Evolutionary conservation across 306 rosid species (phyloP).

Genomic region (Fragaria vesca): DNA sequence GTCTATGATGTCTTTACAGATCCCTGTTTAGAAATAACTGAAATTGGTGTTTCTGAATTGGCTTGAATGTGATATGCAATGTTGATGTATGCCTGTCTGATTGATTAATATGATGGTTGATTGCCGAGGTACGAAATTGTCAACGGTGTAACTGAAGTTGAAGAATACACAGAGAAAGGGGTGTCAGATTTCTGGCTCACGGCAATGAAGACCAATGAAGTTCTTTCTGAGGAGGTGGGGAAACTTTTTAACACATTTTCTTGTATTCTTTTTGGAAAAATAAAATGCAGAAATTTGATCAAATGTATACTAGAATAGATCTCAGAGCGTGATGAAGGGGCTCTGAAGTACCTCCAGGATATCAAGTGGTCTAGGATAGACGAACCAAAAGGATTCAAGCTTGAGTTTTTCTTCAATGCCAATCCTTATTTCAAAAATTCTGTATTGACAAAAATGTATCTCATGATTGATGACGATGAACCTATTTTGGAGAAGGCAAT

Average conservation of each 20-base stretch:
- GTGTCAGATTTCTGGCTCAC: constrained; percentile 77
- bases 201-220: constrained; percentile 78
- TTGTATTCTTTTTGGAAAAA: constrained; percentile 11
- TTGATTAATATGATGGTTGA: constrained; percentile 3
- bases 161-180: constrained; percentile 61
- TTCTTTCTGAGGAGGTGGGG: constrained; percentile 73
- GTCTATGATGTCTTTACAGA: not conserved
- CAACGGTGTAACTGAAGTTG: constrained; percentile 60
- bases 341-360: constrained; percentile 67
- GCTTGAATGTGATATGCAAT: constrained; percentile 10
- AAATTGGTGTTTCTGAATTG: not conserved
- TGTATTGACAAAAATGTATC: constrained; percentile 70
- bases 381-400: constrained; percentile 75
- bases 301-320: constrained; percentile 37
- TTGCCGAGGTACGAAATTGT: constrained; percentile 69
- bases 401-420: constrained; percentile 67
- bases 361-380: constrained; percentile 75
- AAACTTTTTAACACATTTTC: not conserved
- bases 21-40: not conserved
- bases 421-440: constrained; percentile 69
- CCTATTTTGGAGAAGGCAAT: constrained; percentile 78
- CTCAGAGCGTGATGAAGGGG: constrained; percentile 81
- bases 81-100: constrained; percentile 7
- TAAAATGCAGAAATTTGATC: constrained; percentile 6
- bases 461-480: constrained; percentile 76